These are phyloP conservation scores for Aristolochia contorta DNA, from an alignment of 164 flowering plant species.

Conservation along the genomic window DNA sequence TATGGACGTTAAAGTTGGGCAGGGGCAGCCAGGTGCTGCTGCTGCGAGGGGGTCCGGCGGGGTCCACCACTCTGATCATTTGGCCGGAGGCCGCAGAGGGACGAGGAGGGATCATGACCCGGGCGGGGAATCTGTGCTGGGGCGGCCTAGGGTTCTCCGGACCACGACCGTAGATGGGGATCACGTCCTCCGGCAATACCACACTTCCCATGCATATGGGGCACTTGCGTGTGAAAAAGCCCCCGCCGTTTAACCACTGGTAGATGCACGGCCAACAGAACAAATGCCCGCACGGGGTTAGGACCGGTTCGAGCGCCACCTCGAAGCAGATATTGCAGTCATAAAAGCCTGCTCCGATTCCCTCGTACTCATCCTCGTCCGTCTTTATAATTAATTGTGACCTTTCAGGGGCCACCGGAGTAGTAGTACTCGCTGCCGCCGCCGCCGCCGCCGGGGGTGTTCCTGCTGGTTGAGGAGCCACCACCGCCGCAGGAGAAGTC, in stretches of 20 bases:
- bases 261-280: slow-evolving; percentile 31
- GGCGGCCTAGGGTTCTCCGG: background rate
- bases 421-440: background rate
- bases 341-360: background rate
- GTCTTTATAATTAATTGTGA: no score
- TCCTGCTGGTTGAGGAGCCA: no score
- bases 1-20: no score
- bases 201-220: slow-evolving; percentile 29
- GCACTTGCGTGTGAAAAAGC: slow-evolving; percentile 13
- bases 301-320: slow-evolving; percentile 21
- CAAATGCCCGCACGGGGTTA: slow-evolving; percentile 29
- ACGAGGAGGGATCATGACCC: slow-evolving; percentile 1
- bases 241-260: slow-evolving; percentile 18
- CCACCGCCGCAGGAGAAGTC: no score
- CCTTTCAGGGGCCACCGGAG: background rate
- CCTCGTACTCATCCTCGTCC: background rate
- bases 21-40: no score
- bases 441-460: background rate
- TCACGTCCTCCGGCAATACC: slow-evolving; percentile 12
- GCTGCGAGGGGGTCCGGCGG: no score
- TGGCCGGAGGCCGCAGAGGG: no score
- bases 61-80: no score
- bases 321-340: slow-evolving; percentile 30
- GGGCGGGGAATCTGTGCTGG: background rate
- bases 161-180: slow-evolving; percentile 14